Conservation (phyloP, 2,329 filamentous ascomycete genomes). For the Teratosphaeria viscida region DNA sequence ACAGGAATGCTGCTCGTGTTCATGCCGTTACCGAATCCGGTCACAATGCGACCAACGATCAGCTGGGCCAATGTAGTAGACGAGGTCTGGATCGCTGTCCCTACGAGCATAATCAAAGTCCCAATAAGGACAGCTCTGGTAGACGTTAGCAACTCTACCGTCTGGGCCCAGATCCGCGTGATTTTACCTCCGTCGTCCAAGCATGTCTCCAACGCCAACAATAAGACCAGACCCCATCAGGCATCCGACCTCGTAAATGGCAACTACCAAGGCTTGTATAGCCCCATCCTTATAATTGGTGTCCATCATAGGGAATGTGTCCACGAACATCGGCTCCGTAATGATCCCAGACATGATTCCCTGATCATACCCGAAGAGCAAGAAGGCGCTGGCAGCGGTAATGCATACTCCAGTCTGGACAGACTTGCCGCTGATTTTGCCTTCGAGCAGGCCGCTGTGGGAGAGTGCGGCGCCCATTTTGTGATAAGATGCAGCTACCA, state of each 20-base stretch:
- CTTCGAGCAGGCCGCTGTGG: not conserved
- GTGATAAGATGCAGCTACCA: not conserved
- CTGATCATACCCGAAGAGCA: not conserved
- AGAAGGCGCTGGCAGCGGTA: not conserved
- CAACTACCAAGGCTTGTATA: not conserved
- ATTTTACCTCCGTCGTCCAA: not conserved
- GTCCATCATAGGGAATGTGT: not conserved
- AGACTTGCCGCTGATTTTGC: not conserved
- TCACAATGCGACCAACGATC: constrained; percentile 40
- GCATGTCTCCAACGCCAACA: not conserved
- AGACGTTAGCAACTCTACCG: not conserved
- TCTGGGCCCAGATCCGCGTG: too few species aligned
- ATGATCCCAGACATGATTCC: not conserved
- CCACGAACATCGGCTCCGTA: not conserved
- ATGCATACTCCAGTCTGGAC: not conserved
- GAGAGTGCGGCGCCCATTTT: not conserved
- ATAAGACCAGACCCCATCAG: not conserved
- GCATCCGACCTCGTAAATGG: not conserved
- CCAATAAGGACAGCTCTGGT: not conserved
- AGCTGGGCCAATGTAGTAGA: constrained; percentile 25
- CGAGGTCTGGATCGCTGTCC: not conserved
- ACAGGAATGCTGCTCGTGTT: constrained; percentile 42
- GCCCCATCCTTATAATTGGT: not conserved
- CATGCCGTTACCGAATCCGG: constrained; percentile 40
- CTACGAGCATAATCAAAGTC: not conserved